Percentiles rank a stretch among this genome's conserved stretches.
Conservation (phyloP, 768 basidiomycete genomes). For the Boletus edulis region DNA sequence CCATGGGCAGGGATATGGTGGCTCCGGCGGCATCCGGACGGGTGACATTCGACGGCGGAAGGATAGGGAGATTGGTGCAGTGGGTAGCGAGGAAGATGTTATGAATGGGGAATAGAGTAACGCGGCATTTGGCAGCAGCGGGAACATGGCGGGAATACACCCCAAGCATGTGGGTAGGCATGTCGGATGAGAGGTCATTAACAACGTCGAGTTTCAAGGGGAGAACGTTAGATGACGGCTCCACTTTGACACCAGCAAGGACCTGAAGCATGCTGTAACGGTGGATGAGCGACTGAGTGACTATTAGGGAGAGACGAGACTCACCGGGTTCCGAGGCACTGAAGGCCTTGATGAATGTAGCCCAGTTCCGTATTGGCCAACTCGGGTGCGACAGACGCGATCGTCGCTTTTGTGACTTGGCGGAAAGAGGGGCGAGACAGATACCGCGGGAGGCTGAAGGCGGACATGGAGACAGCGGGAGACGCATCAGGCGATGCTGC, state of each 20-base stretch:
- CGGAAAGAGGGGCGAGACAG: slow-evolving; percentile 21
- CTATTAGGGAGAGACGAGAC: not conserved
- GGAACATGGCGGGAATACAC: slow-evolving; percentile 27
- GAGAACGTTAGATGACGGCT: slow-evolving; percentile 19
- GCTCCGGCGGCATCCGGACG: slow-evolving; percentile 16
- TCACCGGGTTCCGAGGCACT: slow-evolving; percentile 29
- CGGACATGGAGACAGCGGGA: slow-evolving; percentile 5
- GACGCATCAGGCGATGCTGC: slow-evolving; percentile 1
- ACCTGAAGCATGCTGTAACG: slow-evolving; percentile 30
- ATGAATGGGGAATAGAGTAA: slow-evolving; percentile 37
- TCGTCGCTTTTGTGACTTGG: slow-evolving; percentile 9
- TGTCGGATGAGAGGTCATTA: slow-evolving; percentile 30
- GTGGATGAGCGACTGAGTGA: slow-evolving; percentile 6
- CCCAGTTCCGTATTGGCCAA: slow-evolving; percentile 18
- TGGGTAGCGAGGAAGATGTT: slow-evolving; percentile 34
- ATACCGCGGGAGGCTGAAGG: slow-evolving; percentile 22
- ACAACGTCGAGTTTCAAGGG: slow-evolving; percentile 28
- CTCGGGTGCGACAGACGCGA: slow-evolving; percentile 27
- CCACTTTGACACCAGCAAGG: slow-evolving; percentile 27
- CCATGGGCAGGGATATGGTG: slow-evolving; percentile 49
- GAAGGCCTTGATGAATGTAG: slow-evolving; percentile 29
- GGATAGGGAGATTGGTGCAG: slow-evolving; percentile 29
- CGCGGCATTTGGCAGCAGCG: slow-evolving; percentile 25
- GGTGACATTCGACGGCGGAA: slow-evolving; percentile 14
- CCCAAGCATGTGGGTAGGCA: slow-evolving; percentile 33